These are phyloP conservation scores for Tolypocladium pustulatum DNA, from an alignment of 2,329 filamentous ascomycete genomes.

Conservation along the genomic window DNA sequence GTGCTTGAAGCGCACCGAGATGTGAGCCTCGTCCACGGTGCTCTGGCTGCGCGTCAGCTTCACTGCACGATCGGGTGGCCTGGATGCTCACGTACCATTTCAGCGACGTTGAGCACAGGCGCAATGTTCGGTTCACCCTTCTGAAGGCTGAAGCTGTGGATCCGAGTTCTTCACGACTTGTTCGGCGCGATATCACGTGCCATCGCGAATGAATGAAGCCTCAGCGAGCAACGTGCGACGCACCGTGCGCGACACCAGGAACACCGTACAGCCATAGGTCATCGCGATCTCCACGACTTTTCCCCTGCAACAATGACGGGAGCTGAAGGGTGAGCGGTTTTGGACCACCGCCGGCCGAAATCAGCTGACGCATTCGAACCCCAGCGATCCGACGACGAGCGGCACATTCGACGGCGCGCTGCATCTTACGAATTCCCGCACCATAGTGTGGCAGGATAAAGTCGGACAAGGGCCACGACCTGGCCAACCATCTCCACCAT, in stretches of 20 bases:
- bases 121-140: neutral
- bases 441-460: neutral
- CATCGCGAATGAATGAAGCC: neutral
- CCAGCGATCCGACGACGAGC: neutral
- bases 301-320: neutral
- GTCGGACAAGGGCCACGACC: neutral
- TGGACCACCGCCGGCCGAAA: neutral
- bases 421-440: neutral
- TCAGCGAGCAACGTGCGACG: neutral
- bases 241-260: neutral
- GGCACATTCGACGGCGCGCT: neutral
- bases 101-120: neutral
- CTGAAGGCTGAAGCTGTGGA: neutral
- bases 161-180: neutral
- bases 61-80: constrained; percentile 2
- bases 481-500: neutral
- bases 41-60: constrained; percentile 1
- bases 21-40: constrained; percentile 34
- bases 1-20: constrained; percentile 63
- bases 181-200: constrained; percentile 5
- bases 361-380: neutral
- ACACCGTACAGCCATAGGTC: neutral
- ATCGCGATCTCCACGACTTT: neutral
- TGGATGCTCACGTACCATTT: neutral
- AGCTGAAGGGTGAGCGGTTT: neutral